Conservation (phyloP, 1,139 yeast genomes). For the Debaryomyces robertsiae region DNA sequence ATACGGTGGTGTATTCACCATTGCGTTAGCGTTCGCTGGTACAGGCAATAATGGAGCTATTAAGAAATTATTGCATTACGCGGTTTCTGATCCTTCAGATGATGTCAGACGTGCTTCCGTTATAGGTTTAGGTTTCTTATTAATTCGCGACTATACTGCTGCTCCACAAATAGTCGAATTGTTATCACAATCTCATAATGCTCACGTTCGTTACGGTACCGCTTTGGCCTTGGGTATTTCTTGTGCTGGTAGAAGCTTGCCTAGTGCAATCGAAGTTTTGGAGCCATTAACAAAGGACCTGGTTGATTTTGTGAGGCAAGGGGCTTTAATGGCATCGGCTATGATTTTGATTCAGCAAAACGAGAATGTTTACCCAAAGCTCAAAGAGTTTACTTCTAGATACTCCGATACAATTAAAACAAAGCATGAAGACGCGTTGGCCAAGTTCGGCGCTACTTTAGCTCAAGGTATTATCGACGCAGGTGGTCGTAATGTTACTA, state of each 20-base stretch:
- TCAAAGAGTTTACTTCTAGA: conserved; percentile 71
- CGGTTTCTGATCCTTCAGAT: conserved; percentile 95
- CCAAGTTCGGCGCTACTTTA: conserved; percentile 95
- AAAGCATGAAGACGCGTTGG: conserved; percentile 95
- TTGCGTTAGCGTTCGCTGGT: conserved; percentile 96
- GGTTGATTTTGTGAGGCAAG: conserved; percentile 97
- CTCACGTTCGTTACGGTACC: conserved; percentile 98
- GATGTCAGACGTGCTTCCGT: conserved; percentile 98
- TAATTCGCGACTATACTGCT: conserved; percentile 87
- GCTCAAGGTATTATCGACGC: conserved; percentile 99
- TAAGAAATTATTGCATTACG: conserved; percentile 82
- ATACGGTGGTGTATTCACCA: conserved; percentile 93
- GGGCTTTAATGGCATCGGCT: conserved; percentile 90
- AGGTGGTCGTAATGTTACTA: conserved; percentile 98
- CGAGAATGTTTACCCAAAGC: conserved; percentile 80
- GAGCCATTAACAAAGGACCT: conserved; percentile 94
- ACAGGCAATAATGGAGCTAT: conserved; percentile 90
- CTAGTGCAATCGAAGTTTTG: conserved; percentile 86
- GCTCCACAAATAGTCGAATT: conserved; percentile 95
- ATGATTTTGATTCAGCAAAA: conserved; percentile 95
- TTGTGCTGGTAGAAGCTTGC: conserved; percentile 92
- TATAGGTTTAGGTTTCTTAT: conserved; percentile 87
- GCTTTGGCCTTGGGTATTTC: conserved; percentile 97
- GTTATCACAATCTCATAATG: conserved; percentile 91
- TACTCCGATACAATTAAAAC: conserved; percentile 76